Percentiles rank a stretch among this genome's conserved stretches.
Conservation (phyloP, 2,329 filamentous ascomycete species). For the Stagonosporopsis vannaccii region DNA sequence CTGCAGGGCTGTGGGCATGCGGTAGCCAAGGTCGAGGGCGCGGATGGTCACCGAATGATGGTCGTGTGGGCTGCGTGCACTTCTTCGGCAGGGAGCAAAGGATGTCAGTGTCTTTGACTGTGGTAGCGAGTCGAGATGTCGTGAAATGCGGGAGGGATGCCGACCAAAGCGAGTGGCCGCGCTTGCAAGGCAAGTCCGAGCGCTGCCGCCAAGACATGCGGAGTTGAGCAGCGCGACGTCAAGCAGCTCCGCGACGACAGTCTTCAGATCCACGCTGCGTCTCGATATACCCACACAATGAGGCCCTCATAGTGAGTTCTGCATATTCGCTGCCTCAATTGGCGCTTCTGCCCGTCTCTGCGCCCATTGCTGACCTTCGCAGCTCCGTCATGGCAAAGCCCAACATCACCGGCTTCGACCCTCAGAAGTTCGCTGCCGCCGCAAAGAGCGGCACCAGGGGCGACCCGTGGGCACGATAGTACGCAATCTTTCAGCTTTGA, state of each 20-base stretch:
- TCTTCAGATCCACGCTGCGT: constrained; percentile 25
- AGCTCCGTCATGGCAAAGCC: constrained; percentile 58
- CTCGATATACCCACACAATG: constrained; percentile 27
- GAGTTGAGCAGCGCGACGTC: constrained; percentile 15
- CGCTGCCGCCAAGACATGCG: constrained; percentile 12
- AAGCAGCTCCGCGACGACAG: constrained; percentile 30
- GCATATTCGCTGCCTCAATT: constrained; percentile 1
- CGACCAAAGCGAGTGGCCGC: constrained; percentile 12
- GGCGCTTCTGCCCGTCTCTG: background rate
- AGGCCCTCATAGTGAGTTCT: constrained; percentile 37
- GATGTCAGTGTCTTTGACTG: background rate
- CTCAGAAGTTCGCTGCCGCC: constrained; percentile 78
- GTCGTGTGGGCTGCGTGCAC: background rate
- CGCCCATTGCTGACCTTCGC: constrained; percentile 23
- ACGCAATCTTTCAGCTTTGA: constrained; percentile 37
- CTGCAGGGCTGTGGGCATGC: constrained; percentile 8
- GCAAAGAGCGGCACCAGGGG: constrained; percentile 64
- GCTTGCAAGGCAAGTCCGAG: constrained; percentile 3
- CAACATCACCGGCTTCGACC: constrained; percentile 93
- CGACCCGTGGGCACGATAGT: constrained; percentile 71
- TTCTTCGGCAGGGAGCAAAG: background rate
- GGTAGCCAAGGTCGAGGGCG: background rate
- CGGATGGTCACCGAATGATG: too few relatives aligned
- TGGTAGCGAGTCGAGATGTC: background rate
- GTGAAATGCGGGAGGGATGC: constrained; percentile 11